Evolutionary conservation across 352 stramenopile species (phyloP), one percentile per base, ranked within the genome.

Genomic region (Globisporangium recalcitrans): DNA sequence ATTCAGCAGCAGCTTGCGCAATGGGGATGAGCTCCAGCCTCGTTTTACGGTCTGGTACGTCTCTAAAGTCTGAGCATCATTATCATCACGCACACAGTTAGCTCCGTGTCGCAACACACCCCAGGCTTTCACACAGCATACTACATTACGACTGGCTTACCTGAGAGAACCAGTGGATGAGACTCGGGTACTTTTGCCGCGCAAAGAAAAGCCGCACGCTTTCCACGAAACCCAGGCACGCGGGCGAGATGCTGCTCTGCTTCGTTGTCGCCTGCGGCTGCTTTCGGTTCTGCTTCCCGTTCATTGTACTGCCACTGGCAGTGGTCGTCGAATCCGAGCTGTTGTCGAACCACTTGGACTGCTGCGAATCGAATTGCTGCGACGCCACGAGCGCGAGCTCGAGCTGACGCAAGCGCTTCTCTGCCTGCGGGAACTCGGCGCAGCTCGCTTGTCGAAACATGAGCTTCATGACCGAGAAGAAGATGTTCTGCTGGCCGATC

Each of bases 151-250:
- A 19, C 27, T 31, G 27, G 19, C 62, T 40, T 73, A 93, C 86
- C 80, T 87, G 76, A 36, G 82, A 81, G 62, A 94, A 91, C 87
- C 87, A 95, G 49, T 89, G 70, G 1, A 95, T 56, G 26, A 95
- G 73, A 34, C 81, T 89, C 22, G 87, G 85, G 32, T 93, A 92
- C 54, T 91, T 91, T 51, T 92, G 81, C 4, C 75, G 79, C 10
- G 87, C 83, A 52, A 94, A 95, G 62, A 91, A 95, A 0, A 91
- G 63, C 27, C 87, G 80, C 11, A 91, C 73, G 60, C 70, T 88
- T 52, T 95, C 82, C 1, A 91, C 71, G 63, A 92, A 91, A 7
- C 67, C 59, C 29, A 77, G 59, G 40, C 84, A 81, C 13, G 68
- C 63, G 0, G 74, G 60, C 19, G 77, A 84, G 29, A 88, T 69